A percentile compares a stretch with the other conserved stretches of the same genome.
Conservation (phyloP, 164 flowering plant species). For the Magnolia sinica region DNA sequence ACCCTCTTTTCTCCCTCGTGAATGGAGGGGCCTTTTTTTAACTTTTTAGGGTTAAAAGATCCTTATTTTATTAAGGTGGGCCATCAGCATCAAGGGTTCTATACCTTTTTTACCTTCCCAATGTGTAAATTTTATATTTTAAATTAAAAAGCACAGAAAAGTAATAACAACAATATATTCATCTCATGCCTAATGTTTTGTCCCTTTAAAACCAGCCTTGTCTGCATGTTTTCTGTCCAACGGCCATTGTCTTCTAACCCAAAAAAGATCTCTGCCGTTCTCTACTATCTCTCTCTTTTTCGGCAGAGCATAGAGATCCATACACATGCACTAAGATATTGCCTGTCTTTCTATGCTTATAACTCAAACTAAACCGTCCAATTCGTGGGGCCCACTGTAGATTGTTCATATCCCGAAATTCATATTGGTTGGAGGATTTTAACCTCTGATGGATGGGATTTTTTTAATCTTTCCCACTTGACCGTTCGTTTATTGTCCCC, state of each 20-base stretch:
- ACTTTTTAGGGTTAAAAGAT: constrained; percentile 13
- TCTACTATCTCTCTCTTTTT: background rate
- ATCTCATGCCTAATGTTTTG: constrained; percentile 44
- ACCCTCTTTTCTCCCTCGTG: constrained; percentile 30
- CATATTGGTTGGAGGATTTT: background rate
- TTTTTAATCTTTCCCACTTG: too few relatives aligned
- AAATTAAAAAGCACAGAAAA: background rate
- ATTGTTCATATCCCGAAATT: background rate
- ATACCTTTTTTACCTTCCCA: constrained; percentile 9
- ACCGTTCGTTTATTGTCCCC: background rate
- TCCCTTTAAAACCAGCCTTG: constrained; percentile 43
- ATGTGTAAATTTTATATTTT: constrained; percentile 4
- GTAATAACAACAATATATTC: background rate
- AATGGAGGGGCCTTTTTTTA: constrained; percentile 24
- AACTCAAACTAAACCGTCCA: background rate
- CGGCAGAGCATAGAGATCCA: too few relatives aligned
- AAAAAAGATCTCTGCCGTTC: background rate
- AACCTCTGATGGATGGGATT: background rate
- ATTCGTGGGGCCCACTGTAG: background rate
- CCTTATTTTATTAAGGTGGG: constrained; percentile 3
- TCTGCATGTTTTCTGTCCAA: constrained; percentile 12
- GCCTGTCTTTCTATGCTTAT: background rate
- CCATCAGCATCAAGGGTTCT: constrained; percentile 2
- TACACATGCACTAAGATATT: too few relatives aligned
- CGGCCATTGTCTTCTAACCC: constrained; percentile 17